Evolutionary conservation across 441 rosid species (phyloP).

Genomic region (Hypseocharis bilobata): DNA sequence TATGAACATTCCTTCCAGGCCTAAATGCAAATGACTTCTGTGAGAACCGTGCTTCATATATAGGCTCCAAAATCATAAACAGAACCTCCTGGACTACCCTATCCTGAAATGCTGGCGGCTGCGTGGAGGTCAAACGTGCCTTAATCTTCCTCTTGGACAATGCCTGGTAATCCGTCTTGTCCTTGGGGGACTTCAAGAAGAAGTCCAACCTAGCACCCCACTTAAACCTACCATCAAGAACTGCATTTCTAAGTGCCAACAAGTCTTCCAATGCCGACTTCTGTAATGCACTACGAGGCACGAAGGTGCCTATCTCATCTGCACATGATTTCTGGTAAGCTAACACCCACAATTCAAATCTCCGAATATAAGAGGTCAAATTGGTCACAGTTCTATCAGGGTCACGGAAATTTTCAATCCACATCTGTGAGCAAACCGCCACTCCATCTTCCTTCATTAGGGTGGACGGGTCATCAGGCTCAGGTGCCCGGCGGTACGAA

Average conservation of each 20-base stretch:
- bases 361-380: slow-evolving; percentile 53
- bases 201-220: slow-evolving; percentile 91
- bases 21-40: slow-evolving; percentile 82
- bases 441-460: slow-evolving; percentile 86
- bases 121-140: slow-evolving; percentile 76
- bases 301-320: slow-evolving; percentile 71
- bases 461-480: slow-evolving; percentile 69
- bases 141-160: slow-evolving; percentile 84
- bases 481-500: slow-evolving; percentile 43
- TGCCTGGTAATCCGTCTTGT: slow-evolving; percentile 68
- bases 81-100: slow-evolving; percentile 83
- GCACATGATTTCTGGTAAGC: slow-evolving; percentile 82
- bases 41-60: slow-evolving; percentile 75
- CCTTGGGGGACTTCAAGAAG: slow-evolving; percentile 72
- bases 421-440: slow-evolving; percentile 78
- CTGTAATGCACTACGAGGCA: slow-evolving; percentile 74
- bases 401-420: slow-evolving; percentile 77
- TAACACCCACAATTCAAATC: slow-evolving; percentile 81
- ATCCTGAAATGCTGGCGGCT: slow-evolving; percentile 79
- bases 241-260: slow-evolving; percentile 68
- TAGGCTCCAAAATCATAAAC: slow-evolving; percentile 72
- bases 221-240: slow-evolving; percentile 80
- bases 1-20: slow-evolving; percentile 82
- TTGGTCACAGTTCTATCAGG: slow-evolving; percentile 52
- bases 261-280: slow-evolving; percentile 69